Evolutionary conservation across 176 grass and related monocot species (phyloP), one percentile per base, ranked within the genome.

Genomic region (Phoenix roebelenii): DNA sequence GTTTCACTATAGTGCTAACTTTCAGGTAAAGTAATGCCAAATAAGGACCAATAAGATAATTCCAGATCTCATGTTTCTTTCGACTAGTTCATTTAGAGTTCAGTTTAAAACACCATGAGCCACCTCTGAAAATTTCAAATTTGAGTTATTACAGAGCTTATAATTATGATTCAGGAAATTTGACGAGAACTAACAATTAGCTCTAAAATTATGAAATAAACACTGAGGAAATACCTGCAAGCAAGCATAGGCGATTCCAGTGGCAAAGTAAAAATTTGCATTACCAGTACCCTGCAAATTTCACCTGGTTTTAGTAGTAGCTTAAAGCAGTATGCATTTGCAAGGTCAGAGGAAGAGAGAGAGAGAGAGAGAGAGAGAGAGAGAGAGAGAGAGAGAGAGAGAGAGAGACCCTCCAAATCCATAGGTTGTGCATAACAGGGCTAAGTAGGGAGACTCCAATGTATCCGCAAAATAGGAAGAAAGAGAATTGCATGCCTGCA

Each of bases 211-310:
- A 44, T 12, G 5, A 12, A 44, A 44, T 44, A 1, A 14, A 30
- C 5, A 6, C 4, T 4, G 5, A 6, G 28, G 35, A 23, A 20
- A 44, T 88, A 97, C 93, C 93, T 97, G 93, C 76, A 97, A 79
- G 76, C 93, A 97, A 26, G 87, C 85, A 88, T 92, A 98, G 57
- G 87, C 81, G 58, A 92, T 72, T 51, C 93, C 81, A 0, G 93
- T 98, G 16, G 87, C 93, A 54, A 92, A 85, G 56, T 98, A 98
- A 67, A 98, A 98, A 85, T 98, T 98, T 64, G 93, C 87, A 67
- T 98, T 98, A 64, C 93, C 93, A 59, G 87, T 91, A 29, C 87
- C 87, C 87, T 91, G 76, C 66, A 69, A 54, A 50, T 85, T 57
- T 62, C 12, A 51, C 1, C 10, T 14, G 35, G 5, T 44, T 3